Evolutionary conservation across 345 rosid species (phyloP), one percentile per base, ranked within the genome.

Genomic region (Angophora floribunda): DNA sequence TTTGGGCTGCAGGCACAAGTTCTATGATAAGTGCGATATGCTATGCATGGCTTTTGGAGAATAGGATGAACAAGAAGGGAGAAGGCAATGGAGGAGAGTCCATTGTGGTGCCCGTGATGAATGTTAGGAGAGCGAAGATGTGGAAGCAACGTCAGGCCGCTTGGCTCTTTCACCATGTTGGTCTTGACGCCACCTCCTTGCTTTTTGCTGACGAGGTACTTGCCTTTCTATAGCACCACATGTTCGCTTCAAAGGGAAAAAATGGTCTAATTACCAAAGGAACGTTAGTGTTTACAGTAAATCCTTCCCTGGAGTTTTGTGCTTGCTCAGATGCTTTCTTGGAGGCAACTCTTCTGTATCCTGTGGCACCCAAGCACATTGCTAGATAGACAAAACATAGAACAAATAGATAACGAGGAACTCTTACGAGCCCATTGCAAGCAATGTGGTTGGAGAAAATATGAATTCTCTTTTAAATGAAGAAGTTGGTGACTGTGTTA

Each of bases 161-260:
- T 89, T 95, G 96, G 96, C 93, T 95, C 61, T 94, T 94, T 88
- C 92, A 90, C 87, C 94, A 92, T 86, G 91, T 93, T 75, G 97
- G 94, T 85, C 92, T 95, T 28, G 94, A 95, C 87, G 91, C 92
- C 45, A 59, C 90, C 28, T 91, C 97, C 2, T 89, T 95, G 90
- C 93, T 95, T 87, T 95, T 95, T 91, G 93, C 95, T 4, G 94
- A 95, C 51, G 97, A 94, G 96, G 97, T 95, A 90, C 55, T 51
- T 65, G 30, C 85, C 14, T 85, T 85, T 85, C 85, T 26, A 79
- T 82, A 1, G 49, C 49, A 75, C 84, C 22, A 3, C 84, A 41
- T 19, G 28, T 75, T 75, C 6, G 28, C 15, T 41, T 4, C 84
- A 41, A 22, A 41, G 28, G 26, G 41, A 17, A 4, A 19, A 36